These are phyloP conservation scores for Myriangium duriaei DNA, from an alignment of 2,329 filamentous ascomycete species.

Conservation along the genomic window DNA sequence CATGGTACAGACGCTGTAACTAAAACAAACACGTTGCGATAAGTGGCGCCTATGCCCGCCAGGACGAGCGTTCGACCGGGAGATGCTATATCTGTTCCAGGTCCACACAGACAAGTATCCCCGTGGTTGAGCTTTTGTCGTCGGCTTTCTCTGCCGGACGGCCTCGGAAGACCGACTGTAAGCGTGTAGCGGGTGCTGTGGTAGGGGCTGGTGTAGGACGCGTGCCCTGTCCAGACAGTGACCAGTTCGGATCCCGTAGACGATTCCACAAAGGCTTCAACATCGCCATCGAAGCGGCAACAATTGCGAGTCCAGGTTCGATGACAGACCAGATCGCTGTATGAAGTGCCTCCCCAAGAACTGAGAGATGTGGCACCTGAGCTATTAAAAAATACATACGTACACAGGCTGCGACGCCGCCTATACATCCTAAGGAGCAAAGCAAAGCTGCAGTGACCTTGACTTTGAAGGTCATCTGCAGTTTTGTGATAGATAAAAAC, in stretches of 20 bases:
- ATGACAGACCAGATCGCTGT: constrained; percentile 20
- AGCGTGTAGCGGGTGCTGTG: no score
- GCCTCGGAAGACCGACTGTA: no score
- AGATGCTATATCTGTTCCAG: no score
- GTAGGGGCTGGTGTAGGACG: no score
- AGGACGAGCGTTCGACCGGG: no score
- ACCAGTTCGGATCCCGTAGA: constrained; percentile 2
- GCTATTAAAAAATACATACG: constrained; percentile 1
- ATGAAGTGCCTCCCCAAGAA: constrained; percentile 14
- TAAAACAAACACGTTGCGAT: no score
- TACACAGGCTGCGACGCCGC: constrained; percentile 1
- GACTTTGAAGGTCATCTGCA: constrained; percentile 1
- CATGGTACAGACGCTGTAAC: no score
- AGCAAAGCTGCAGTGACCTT: constrained; percentile 1
- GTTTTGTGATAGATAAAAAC: constrained; percentile 2
- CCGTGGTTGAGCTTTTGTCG: no score
- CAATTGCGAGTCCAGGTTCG: constrained; percentile 25
- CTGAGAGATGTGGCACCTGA: constrained; percentile 12
- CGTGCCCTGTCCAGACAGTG: no score
- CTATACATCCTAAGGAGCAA: constrained; percentile 2
- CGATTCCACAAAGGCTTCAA: constrained; percentile 19
- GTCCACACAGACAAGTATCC: no score
- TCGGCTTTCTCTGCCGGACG: no score
- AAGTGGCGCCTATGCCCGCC: no score
- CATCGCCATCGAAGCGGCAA: constrained; percentile 22